Evolutionary conservation across 768 basidiomycete species (phyloP), one percentile per base, ranked within the genome.

Genomic region (Lactarius evosmus): DNA sequence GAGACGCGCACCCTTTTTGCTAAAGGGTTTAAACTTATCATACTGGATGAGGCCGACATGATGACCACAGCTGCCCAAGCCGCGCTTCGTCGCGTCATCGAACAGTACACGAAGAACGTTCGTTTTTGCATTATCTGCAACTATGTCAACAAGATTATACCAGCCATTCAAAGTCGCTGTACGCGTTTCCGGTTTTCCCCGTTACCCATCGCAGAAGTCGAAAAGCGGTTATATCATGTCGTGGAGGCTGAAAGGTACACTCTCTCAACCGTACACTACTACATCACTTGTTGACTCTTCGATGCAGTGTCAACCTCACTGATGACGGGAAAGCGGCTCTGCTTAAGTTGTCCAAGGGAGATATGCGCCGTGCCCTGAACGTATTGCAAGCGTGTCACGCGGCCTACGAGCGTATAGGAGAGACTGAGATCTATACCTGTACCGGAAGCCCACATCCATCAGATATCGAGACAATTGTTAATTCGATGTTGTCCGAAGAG

Each of bases 41-140:
- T 99, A 66, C 85, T 99, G 36, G 97, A 99, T 69, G 97, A 99
- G 75, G 97, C 97, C n/a, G 97, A 99, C 80, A 97, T 97, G 96
- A 99, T 99, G 97, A 99, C 97, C 0, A 89, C 94, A 67, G 89
- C 92, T 61, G 97, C 97, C 1, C 97, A 99, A 73, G 92, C 95
- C 3, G 97, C 97, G 29, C 84, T 99, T 33, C 90, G 97, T 32
- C 89, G 97, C 70, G 90, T 98, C 38, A 98, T 99, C 69, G 97
- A 99, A 75, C 95, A 97, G 68, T 98, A 97, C 75, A 99, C 97
- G 22, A 93, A 89, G 77, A 98, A 98, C 71, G 97, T 98, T 69
- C 88, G 97, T 41, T 99, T 99, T 76, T 99, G 97, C 77, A 99
- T 99, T 71, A 96, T 99, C 63, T 98, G 97, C 82, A 99, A 99